phyloP scores from a whole-genome alignment of 768 basidiomycete species.

The Cantharellus cinnabarinus region DNA sequence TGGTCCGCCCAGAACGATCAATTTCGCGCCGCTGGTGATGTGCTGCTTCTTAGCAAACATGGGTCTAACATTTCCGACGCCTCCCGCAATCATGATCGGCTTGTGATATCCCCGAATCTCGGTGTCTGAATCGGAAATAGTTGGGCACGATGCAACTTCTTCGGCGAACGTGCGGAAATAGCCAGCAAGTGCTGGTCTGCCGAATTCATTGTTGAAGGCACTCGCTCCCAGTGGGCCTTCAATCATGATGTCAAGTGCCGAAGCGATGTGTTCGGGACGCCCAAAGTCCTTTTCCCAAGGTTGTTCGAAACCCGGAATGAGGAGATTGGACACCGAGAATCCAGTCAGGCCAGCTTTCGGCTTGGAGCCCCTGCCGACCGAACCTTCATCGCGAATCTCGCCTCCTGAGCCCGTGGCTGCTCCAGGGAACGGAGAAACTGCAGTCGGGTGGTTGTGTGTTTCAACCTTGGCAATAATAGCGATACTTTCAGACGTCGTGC shows the following conservation, averaged over 20 bases:
- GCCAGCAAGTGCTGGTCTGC: constrained; percentile 75
- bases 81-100: constrained; percentile 98
- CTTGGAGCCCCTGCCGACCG: constrained; percentile 83
- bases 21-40: constrained; percentile 64
- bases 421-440: constrained; percentile 95
- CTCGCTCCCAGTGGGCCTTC: constrained; percentile 88
- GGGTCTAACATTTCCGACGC: constrained; percentile 81
- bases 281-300: constrained; percentile 97
- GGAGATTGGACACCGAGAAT: constrained; percentile 83
- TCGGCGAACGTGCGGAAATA: constrained; percentile 94
- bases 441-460: constrained; percentile 98
- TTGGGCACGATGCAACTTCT: constrained; percentile 26
- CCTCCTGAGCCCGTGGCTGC: constrained; percentile 97
- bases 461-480: constrained; percentile 93
- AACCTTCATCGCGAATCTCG: constrained; percentile 95
- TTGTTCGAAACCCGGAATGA: constrained; percentile 76
- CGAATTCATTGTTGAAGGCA: constrained; percentile 98
- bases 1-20: constrained; percentile 87
- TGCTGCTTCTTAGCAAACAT: constrained; percentile 57
- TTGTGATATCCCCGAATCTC: constrained; percentile 95
- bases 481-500: constrained; percentile 42
- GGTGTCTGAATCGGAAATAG: constrained; percentile 24
- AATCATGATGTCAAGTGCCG: constrained; percentile 89
- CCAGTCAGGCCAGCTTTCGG: constrained; percentile 91
- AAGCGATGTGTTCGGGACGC: constrained; percentile 75